Evolutionary conservation across 164 flowering plant species (phyloP), one percentile per base, ranked within the genome.

Genomic region (Chloranthus sessilifolius): DNA sequence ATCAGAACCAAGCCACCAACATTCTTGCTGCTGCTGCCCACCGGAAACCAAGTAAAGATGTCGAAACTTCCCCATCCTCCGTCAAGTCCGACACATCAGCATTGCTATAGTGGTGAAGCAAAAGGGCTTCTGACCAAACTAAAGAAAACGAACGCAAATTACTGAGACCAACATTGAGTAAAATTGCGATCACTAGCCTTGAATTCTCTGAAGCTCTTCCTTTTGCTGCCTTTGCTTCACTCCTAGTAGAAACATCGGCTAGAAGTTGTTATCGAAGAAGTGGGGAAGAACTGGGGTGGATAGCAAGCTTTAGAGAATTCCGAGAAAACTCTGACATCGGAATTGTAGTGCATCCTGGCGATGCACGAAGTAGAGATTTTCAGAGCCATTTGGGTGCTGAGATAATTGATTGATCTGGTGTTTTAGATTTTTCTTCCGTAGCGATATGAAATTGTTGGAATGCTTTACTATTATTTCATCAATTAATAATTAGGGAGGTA

Each of bases 151-250:
- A 24, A 7, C 47, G 60, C 30, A 80, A 64, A 53, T 26, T 52
- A 0, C 56, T 92, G 46, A 73, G 95, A 70, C 81, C 90, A 1
- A 76, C 83, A 22, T 22, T 81, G 56, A 92, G 96, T 55, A 88
- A 83, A 63, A 59, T 79, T 21, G 79, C 75, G 0, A 69, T 80
- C 35, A 83, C 88, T 0, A 83, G 94, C 56, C 74, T 88, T 0
- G 98, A 92, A 60, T 92, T 92, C 71, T 82, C 96, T 0, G 96
- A 92, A 52, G 96, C 96, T 0, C 91, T 92, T 29, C 96, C 98
- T 0, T 83, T 92, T 42, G 94, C 98, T 0, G 94, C 98, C 0
- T 92, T 92, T 65, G 94, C 94, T n/a, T 85, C 98, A 8, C 44
- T 88, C 72, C 75, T 92, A 1, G 81, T 92, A 53, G 98, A 92